Percentiles rank a stretch among this genome's conserved stretches.
Evolutionary conservation across 768 basidiomycete genomes (phyloP).

Genomic region (Tylopilus vinaceipallidus): DNA sequence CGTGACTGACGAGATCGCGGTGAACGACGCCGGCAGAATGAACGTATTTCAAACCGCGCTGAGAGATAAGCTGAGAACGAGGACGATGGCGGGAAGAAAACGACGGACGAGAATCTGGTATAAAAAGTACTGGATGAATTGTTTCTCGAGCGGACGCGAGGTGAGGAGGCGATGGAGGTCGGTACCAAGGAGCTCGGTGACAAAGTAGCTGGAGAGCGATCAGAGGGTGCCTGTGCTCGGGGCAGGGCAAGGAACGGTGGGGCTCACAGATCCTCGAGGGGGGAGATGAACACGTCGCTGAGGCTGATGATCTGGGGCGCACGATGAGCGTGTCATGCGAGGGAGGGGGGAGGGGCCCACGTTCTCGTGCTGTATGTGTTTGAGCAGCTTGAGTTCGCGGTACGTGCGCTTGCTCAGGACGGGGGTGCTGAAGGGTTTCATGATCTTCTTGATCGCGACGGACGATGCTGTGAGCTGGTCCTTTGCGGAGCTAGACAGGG

Average conservation of each 20-base stretch:
- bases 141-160: slow-evolving; percentile 95
- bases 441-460: slow-evolving; percentile 99
- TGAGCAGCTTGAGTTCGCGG: slow-evolving; percentile 95
- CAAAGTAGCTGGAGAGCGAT: slow-evolving; percentile 76
- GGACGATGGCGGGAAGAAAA: not conserved
- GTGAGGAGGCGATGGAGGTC: slow-evolving; percentile 97
- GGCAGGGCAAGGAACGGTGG: not conserved
- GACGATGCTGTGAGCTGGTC: slow-evolving; percentile 92
- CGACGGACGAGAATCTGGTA: slow-evolving; percentile 91
- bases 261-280: slow-evolving; percentile 93
- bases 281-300: slow-evolving; percentile 98
- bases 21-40: slow-evolving; percentile 99
- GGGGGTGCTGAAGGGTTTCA: slow-evolving; percentile 99
- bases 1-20: slow-evolving; percentile 75
- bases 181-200: slow-evolving; percentile 96
- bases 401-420: slow-evolving; percentile 98
- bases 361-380: slow-evolving; percentile 99
- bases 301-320: slow-evolving; percentile 87
- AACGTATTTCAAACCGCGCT: slow-evolving; percentile 99
- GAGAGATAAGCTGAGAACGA: slow-evolving; percentile 7
- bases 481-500: slow-evolving; percentile 72
- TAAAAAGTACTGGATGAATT: slow-evolving; percentile 99
- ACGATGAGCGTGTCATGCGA: slow-evolving; percentile 3
- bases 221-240: not conserved
- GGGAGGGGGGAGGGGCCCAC: slow-evolving; percentile 42